A percentile compares a stretch with the other conserved stretches of the same genome.
Evolutionary conservation across 2,329 filamentous ascomycete genomes (phyloP).

Genomic region (Hypoxylon sp.): DNA sequence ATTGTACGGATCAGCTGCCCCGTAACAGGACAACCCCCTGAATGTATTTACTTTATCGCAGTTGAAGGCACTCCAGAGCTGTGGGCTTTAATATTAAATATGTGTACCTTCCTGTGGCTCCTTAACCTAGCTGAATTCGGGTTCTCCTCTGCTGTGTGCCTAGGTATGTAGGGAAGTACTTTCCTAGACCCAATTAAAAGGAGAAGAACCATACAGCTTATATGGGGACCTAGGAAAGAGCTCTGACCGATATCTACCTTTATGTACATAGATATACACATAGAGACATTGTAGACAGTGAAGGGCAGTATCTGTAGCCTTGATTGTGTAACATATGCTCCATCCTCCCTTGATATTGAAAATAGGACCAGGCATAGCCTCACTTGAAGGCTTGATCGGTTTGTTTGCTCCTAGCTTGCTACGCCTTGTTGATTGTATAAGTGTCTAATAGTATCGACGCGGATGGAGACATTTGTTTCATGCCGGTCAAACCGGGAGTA

Average conservation of each 20-base stretch:
- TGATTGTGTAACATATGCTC: not conserved
- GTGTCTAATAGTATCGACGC: not conserved
- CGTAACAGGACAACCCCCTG: constrained; percentile 2
- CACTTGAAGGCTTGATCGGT: not conserved
- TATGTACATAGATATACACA: not conserved
- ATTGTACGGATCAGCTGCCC: constrained; percentile 1
- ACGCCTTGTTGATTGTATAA: not conserved
- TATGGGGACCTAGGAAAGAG: not conserved
- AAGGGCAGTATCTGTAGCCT: not conserved
- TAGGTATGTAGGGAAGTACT: not conserved
- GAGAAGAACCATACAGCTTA: not conserved
- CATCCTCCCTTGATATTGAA: not conserved
- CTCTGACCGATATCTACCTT: not conserved
- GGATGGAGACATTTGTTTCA: not conserved
- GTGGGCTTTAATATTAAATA: not conserved
- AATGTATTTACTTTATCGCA: not conserved
- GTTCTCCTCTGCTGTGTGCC: not conserved
- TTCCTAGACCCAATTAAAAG: not conserved
- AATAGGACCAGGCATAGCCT: constrained; percentile 1
- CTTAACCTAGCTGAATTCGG: not conserved
- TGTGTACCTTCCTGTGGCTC: not conserved
- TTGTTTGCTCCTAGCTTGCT: constrained; percentile 11
- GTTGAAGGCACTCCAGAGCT: not conserved
- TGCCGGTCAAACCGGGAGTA: not conserved
- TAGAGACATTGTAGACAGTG: not conserved